Conservation (phyloP, 2,329 filamentous ascomycete genomes). For the Chalaropsis ovoidea region DNA sequence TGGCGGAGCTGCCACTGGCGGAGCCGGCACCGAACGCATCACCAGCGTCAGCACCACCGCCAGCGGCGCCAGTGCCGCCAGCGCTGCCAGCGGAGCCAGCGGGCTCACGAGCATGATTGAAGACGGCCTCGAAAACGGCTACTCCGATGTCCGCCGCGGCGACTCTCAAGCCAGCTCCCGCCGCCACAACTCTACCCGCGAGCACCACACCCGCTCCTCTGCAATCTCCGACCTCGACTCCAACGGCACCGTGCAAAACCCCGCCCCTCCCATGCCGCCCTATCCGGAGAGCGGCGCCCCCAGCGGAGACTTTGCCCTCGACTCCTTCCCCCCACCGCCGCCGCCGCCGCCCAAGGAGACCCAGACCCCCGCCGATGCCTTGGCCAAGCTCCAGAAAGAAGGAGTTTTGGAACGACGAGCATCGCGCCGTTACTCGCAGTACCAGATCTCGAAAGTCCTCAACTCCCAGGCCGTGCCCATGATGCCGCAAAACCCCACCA, state of each 20-base stretch:
- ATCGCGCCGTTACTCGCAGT: conserved; percentile 86
- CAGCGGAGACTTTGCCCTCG: conserved; percentile 45
- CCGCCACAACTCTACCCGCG: conserved; percentile 40
- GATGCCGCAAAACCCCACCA: conserved; percentile 71
- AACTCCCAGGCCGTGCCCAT: conserved; percentile 73
- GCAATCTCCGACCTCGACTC: conserved; percentile 39
- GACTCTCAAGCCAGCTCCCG: conserved; percentile 39
- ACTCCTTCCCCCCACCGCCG: conserved; percentile 62
- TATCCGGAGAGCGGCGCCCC: conserved; percentile 52
- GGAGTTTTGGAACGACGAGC: conserved; percentile 87
- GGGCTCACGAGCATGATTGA: conserved; percentile 50
- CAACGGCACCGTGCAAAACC: conserved; percentile 68
- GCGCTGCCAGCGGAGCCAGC: conserved; percentile 48
- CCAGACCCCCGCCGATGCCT: conserved; percentile 56
- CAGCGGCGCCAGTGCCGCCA: conserved; percentile 48
- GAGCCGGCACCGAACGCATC: conserved; percentile 37
- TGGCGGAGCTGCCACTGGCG: conserved; percentile 28
- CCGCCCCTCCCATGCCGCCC: conserved; percentile 61
- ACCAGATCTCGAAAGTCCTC: conserved; percentile 91
- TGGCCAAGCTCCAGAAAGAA: conserved; percentile 81
- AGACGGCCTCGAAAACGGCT: conserved; percentile 48
- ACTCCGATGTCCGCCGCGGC: conserved; percentile 30
- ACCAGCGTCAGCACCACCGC: conserved; percentile 48
- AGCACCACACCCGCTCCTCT: conserved; percentile 37
- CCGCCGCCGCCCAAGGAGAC: conserved; percentile 48